phyloP scores from a whole-genome alignment of 2,329 filamentous ascomycete species.

The Talaromyces amestolkiae region DNA sequence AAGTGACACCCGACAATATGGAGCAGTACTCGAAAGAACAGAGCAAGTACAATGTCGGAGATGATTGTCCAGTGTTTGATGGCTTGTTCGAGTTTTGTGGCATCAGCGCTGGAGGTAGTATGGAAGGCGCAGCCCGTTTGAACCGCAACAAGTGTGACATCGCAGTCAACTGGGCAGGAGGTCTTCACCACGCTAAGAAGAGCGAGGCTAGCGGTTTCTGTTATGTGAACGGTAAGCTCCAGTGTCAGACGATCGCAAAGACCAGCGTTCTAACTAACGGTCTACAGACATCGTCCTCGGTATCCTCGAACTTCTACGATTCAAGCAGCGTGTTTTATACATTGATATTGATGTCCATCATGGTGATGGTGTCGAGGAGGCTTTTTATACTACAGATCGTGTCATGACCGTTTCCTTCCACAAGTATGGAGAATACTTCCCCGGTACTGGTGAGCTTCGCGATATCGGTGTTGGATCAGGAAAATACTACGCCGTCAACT shows the following conservation, averaged over 20 bases:
- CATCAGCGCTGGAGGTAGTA: slow-evolving; percentile 67
- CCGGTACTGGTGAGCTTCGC: slow-evolving; percentile 65
- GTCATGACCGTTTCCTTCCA: slow-evolving; percentile 72
- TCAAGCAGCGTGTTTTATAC: slow-evolving; percentile 64
- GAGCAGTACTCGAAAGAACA: slow-evolving; percentile 89
- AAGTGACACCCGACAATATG: slow-evolving; percentile 98
- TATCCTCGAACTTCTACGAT: slow-evolving; percentile 63
- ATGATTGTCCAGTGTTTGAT: slow-evolving; percentile 65
- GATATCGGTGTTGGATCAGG: slow-evolving; percentile 67
- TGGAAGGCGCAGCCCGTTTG: slow-evolving; percentile 68
- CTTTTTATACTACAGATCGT: slow-evolving; percentile 68
- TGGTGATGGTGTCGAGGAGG: slow-evolving; percentile 68
- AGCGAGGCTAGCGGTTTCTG: slow-evolving; percentile 94
- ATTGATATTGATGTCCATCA: slow-evolving; percentile 68
- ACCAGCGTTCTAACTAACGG: slow-evolving; percentile 21
- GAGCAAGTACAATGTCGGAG: slow-evolving; percentile 70
- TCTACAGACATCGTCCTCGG: slow-evolving; percentile 62
- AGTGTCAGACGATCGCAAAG: background rate
- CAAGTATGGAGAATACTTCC: slow-evolving; percentile 72
- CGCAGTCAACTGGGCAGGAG: slow-evolving; percentile 83
- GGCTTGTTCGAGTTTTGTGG: slow-evolving; percentile 69
- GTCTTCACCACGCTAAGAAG: slow-evolving; percentile 94
- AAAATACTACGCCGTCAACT: slow-evolving; percentile 68
- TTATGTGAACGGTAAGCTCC: slow-evolving; percentile 75
- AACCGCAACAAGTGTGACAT: slow-evolving; percentile 68